phyloP scores from a whole-genome alignment of 345 rosid species.

The Populus nigra region DNA sequence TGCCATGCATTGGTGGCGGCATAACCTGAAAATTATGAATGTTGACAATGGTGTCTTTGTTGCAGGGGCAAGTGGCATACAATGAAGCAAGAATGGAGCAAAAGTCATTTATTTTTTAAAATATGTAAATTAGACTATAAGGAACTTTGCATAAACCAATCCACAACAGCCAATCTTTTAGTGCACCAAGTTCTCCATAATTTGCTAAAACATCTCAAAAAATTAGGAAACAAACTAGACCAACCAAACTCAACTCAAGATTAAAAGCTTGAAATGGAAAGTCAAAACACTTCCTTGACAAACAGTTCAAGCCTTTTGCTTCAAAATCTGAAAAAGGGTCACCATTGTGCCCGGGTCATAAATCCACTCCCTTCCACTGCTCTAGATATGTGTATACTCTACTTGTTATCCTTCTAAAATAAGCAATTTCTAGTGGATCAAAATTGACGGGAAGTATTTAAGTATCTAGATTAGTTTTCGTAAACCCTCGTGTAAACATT shows the following conservation, averaged over 20 bases:
- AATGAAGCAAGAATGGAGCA: not conserved
- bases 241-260: not conserved
- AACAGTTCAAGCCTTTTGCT: not conserved
- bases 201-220: not conserved
- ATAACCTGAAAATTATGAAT: slow-evolving; percentile 23
- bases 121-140: not conserved
- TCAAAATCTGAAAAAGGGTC: not conserved
- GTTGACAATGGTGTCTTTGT: slow-evolving; percentile 5
- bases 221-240: not conserved
- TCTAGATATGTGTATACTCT: not conserved
- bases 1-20: slow-evolving; percentile 12
- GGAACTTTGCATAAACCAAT: slow-evolving; percentile 1
- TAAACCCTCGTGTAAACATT: too few species aligned
- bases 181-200: not conserved
- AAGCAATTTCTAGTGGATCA: too few species aligned
- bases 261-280: not conserved
- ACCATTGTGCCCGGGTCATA: not conserved
- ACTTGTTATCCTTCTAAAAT: not conserved
- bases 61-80: not conserved
- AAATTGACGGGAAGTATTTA: too few species aligned
- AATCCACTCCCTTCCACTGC: not conserved
- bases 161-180: not conserved
- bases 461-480: too few species aligned
- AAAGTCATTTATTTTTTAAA: not conserved
- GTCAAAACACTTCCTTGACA: not conserved